Evolutionary conservation across 164 flowering plant genomes (phyloP).

Genomic region (Vitis rotundifolia): DNA sequence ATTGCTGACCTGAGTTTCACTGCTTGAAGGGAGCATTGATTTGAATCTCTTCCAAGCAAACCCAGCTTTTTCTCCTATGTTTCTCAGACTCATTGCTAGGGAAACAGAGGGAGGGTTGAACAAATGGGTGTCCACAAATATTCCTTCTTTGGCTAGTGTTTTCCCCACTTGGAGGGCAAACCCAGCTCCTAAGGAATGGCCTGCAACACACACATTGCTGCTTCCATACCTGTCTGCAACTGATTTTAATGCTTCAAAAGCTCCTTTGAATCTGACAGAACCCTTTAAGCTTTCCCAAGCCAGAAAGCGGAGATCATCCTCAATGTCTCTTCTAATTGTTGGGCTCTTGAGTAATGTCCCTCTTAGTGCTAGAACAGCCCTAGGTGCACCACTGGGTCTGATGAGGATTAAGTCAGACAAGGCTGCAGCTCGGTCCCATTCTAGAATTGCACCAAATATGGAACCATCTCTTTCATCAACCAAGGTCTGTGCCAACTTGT

Average conservation of each 20-base stretch:
- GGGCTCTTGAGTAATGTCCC: slow-evolving; percentile 81
- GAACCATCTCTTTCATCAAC: slow-evolving; percentile 89
- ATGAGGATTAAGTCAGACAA: slow-evolving; percentile 67
- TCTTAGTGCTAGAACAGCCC: slow-evolving; percentile 81
- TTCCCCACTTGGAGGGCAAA: slow-evolving; percentile 95
- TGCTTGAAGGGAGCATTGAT: slow-evolving; percentile 60
- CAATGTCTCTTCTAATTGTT: slow-evolving; percentile 83
- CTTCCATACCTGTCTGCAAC: slow-evolving; percentile 58
- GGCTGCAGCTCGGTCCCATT: slow-evolving; percentile 91
- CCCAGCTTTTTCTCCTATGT: slow-evolving; percentile 74
- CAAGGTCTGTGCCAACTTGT: slow-evolving; percentile 60
- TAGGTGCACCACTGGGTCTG: slow-evolving; percentile 92
- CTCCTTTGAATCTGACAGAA: slow-evolving; percentile 65
- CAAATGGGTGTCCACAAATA: slow-evolving; percentile 83
- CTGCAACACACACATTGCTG: slow-evolving; percentile 77
- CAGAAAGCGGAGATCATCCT: slow-evolving; percentile 91
- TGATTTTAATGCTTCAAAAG: slow-evolving; percentile 63
- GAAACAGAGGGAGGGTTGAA: slow-evolving; percentile 98
- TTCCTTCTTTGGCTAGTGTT: slow-evolving; percentile 77
- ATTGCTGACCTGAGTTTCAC: slow-evolving; percentile 23
- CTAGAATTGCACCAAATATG: slow-evolving; percentile 83
- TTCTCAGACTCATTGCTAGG: slow-evolving; percentile 70
- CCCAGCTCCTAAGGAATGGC: slow-evolving; percentile 96
- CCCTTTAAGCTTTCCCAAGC: slow-evolving; percentile 95
- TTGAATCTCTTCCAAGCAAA: slow-evolving; percentile 69